These are phyloP conservation scores for Epichloe gansuensis DNA, from an alignment of 2,329 filamentous ascomycete genomes.

Conservation along the genomic window DNA sequence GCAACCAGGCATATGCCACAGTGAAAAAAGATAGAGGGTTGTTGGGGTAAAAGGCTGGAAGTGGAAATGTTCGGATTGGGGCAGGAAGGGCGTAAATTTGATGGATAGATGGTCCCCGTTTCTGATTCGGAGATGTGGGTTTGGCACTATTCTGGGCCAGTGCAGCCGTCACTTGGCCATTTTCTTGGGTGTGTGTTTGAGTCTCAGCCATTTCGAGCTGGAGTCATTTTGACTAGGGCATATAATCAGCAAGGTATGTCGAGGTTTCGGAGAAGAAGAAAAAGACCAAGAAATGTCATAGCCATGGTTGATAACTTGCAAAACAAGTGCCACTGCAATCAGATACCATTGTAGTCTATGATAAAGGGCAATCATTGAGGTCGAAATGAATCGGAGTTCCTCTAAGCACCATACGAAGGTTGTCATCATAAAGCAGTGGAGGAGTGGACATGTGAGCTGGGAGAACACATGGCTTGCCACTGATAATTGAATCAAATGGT, in stretches of 20 bases:
- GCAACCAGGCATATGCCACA: slow-evolving; percentile 63
- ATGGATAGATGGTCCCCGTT: slow-evolving; percentile 37
- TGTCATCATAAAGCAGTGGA: slow-evolving; percentile 44
- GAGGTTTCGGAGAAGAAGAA: background rate
- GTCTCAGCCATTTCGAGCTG: slow-evolving; percentile 30
- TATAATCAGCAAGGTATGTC: background rate
- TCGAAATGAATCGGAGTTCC: slow-evolving; percentile 39
- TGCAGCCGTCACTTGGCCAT: slow-evolving; percentile 7
- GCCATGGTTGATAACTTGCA: background rate
- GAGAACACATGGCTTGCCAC: background rate
- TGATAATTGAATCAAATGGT: background rate
- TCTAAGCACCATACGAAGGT: slow-evolving; percentile 42
- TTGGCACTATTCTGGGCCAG: slow-evolving; percentile 7
- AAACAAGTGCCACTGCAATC: slow-evolving; percentile 37
- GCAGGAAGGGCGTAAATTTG: slow-evolving; percentile 72
- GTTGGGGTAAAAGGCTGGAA: slow-evolving; percentile 80
- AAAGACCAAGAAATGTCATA: background rate
- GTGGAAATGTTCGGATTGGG: slow-evolving; percentile 68
- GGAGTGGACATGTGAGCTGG: background rate
- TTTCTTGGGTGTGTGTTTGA: slow-evolving; percentile 13
- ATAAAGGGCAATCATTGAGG: slow-evolving; percentile 48
- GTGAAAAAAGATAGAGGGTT: slow-evolving; percentile 83
- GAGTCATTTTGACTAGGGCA: slow-evolving; percentile 34
- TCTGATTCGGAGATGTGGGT: slow-evolving; percentile 16
- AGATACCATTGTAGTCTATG: slow-evolving; percentile 99